Evolutionary conservation across 1,139 yeast species (phyloP).

Genomic region (Blastobotrys aristatus): DNA sequence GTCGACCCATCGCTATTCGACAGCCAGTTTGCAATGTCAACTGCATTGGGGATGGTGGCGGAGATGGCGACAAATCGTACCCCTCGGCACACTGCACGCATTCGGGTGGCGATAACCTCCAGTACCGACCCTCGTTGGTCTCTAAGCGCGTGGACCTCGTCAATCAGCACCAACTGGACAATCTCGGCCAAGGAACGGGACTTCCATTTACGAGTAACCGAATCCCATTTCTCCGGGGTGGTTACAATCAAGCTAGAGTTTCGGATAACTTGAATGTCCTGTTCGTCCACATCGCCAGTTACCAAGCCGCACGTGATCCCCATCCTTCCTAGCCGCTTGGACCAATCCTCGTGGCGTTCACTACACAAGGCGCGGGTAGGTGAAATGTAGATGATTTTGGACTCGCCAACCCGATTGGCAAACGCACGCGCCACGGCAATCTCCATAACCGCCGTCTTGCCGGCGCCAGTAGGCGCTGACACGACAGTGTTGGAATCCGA

Average conservation of each 20-base stretch:
- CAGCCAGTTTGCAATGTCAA: slow-evolving; percentile 9
- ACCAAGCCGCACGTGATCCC: slow-evolving; percentile 3
- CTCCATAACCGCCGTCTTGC: slow-evolving; percentile 8
- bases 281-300: slow-evolving; percentile 1
- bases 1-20: slow-evolving; percentile 79
- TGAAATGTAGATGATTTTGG: slow-evolving; percentile 5
- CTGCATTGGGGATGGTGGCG: slow-evolving; percentile 5
- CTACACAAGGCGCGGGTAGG: slow-evolving; percentile 2
- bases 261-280: neutral
- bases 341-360: slow-evolving; percentile 6
- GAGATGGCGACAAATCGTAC: slow-evolving; percentile 7
- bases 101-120: slow-evolving; percentile 8
- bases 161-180: slow-evolving; percentile 5
- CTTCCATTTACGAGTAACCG: slow-evolving; percentile 6
- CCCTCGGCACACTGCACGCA: slow-evolving; percentile 1
- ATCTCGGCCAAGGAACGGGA: slow-evolving; percentile 1
- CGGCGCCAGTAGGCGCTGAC: slow-evolving; percentile 6
- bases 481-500: slow-evolving; percentile 3
- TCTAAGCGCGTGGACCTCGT: slow-evolving; percentile 7
- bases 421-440: slow-evolving; percentile 1
- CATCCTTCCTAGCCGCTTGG: neutral
- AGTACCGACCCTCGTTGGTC: slow-evolving; percentile 6
- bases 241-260: slow-evolving; percentile 3
- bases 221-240: slow-evolving; percentile 10
- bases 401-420: neutral